Conservation (phyloP, 2,329 filamentous ascomycete genomes). For the Ceratocystis cacaofunesta region DNA sequence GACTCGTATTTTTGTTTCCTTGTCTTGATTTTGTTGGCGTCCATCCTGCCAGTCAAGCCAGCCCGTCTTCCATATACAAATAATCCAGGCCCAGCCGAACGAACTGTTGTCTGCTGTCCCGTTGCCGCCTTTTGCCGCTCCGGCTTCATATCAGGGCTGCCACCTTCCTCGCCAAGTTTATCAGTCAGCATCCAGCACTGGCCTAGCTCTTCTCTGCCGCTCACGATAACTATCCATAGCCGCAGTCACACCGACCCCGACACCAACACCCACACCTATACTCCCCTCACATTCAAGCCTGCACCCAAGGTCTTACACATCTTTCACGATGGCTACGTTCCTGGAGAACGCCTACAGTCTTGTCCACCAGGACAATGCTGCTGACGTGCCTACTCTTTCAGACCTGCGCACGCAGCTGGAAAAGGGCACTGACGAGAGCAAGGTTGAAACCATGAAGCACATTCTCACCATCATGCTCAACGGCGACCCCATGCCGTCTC, state of each 20-base stretch:
- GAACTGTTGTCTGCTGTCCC: neutral
- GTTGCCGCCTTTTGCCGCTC: neutral
- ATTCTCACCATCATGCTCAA: constrained; percentile 97
- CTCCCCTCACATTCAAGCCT: too few species aligned
- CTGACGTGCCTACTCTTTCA: constrained; percentile 77
- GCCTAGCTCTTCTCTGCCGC: neutral
- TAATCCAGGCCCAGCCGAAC: neutral
- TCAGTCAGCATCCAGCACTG: neutral
- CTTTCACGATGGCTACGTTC: constrained; percentile 71
- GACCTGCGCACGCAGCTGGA: constrained; percentile 88
- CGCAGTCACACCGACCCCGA: too few species aligned
- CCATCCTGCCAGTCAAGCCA: neutral
- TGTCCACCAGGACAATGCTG: constrained; percentile 93
- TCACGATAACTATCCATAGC: too few species aligned
- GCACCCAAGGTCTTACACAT: too few species aligned
- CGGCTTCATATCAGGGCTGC: neutral
- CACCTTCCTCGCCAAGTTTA: neutral
- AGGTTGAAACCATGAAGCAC: constrained; percentile 91
- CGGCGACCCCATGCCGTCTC: constrained; percentile 83
- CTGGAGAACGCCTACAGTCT: constrained; percentile 91
- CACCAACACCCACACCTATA: too few species aligned
- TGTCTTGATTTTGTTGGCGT: neutral
- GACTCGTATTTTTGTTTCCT: neutral
- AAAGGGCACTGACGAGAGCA: constrained; percentile 83
- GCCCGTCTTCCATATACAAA: neutral